Base-by-base conservation (phyloP, 2,329 filamentous ascomycete genomes). In the Claviceps sp. region DNA sequence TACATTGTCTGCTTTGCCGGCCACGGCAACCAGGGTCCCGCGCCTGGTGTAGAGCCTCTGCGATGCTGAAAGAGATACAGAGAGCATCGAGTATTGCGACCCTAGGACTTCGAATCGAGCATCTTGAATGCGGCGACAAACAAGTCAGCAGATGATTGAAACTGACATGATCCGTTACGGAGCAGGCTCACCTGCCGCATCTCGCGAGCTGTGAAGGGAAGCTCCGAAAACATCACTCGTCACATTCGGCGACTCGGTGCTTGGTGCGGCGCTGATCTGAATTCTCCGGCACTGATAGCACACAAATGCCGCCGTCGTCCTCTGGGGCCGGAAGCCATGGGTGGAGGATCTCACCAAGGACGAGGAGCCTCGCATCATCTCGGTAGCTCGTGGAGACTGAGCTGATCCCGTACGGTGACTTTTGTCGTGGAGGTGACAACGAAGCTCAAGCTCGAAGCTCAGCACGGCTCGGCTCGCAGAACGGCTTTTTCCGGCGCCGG, bases 61-160 rank as follows among this genome's bases (percentile, higher is more conserved):
- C 37, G 91, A 97, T 43, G 93, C 87, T 39, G 93, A 94, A 50
- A 98, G 80, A 7, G 85, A 88, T 58, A 95, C 90, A 22, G 91
- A 96, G 60, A 98, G 83, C 57, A 98, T 81, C 52, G 93, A 97
- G 69, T 93, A 93, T 1, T 91, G 89, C 24, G 87, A 81, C 56
- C 93, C 93, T 57, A 98, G 74, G 47, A 97, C 89, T 69, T 97
- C 89, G 68, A 98, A 98, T 53, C 84, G 83, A 51, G 93, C 93
- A 78, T 97, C 93, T 96, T 24, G 16, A n/a, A 26, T 26, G 6
- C 43, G 60, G 40, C n/a, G 30, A 34, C 3, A 11, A 34, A 34
- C 10, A 11, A 34, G 43, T 47, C 50, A 51, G 50, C 10, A 51
- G 30, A 4, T 16, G 10, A 16, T 6, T 5, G 3, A 6, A 26